phyloP scores from a whole-genome alignment of 331 rosid genomes.

The Spiraea crenata region DNA sequence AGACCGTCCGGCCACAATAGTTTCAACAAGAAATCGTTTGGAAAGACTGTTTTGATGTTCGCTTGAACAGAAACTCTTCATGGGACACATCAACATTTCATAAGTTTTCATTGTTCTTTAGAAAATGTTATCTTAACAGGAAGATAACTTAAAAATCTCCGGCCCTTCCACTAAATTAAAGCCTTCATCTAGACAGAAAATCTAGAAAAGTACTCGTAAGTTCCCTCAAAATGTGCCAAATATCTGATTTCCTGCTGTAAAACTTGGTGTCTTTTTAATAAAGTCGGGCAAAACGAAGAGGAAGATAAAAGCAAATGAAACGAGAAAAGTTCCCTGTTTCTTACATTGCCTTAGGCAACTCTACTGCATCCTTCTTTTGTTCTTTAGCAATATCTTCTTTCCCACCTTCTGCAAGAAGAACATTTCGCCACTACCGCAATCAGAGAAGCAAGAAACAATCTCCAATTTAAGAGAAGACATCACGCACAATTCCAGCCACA shows the following conservation, averaged over 20 bases:
- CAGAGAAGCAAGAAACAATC: neutral
- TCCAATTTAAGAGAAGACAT: neutral
- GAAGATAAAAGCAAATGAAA: neutral
- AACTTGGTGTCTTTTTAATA: neutral
- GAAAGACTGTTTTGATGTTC: no score
- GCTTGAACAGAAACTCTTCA: neutral
- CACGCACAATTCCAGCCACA: neutral
- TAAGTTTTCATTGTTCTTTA: neutral
- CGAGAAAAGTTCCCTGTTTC: neutral
- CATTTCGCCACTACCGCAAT: neutral
- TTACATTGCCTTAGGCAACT: conserved; percentile 58
- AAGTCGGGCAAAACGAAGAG: neutral
- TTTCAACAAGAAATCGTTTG: neutral
- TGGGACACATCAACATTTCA: neutral
- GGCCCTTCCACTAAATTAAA: neutral
- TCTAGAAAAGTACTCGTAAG: neutral
- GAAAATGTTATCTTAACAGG: neutral
- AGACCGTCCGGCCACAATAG: neutral
- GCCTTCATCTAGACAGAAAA: neutral
- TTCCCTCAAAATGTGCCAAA: neutral
- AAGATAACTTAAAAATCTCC: neutral
- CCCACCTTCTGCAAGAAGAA: conserved; percentile 35
- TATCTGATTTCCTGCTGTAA: neutral
- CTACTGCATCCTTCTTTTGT: conserved; percentile 35
- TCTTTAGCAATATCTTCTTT: conserved; percentile 40